Conservation (phyloP, 2,329 filamentous ascomycete species). For the Fonsecaea multimorphosa region DNA sequence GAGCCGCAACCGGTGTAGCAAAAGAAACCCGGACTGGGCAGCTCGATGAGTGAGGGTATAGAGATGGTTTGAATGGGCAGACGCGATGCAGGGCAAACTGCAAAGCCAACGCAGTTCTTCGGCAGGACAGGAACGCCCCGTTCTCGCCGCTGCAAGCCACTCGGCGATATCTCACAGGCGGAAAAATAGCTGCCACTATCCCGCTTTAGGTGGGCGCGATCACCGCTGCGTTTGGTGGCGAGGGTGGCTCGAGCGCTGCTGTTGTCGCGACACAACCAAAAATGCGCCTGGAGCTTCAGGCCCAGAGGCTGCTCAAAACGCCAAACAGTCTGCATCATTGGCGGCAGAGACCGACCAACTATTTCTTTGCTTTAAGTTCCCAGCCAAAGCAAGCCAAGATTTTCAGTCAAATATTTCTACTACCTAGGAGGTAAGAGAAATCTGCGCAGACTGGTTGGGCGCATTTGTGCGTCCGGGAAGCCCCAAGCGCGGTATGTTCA, state of each 20-base stretch:
- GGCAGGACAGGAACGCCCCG: constrained; percentile 6
- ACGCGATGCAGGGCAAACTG: constrained; percentile 15
- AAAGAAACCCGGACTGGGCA: neutral
- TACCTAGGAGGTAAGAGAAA: neutral
- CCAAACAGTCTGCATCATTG: neutral
- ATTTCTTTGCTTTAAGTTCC: neutral
- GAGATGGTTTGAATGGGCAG: neutral
- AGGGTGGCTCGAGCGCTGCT: too few species aligned
- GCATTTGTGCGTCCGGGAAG: too few species aligned
- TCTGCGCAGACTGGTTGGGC: neutral
- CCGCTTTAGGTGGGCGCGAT: neutral
- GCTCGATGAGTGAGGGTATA: neutral
- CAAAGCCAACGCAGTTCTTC: constrained; percentile 18
- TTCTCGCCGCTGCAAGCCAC: constrained; percentile 7
- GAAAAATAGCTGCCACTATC: constrained; percentile 10
- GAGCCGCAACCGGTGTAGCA: constrained; percentile 10
- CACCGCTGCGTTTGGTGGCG: neutral
- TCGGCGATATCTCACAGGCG: constrained; percentile 9
- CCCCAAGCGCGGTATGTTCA: too few species aligned
- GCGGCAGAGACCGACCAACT: neutral
- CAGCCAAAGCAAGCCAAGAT: neutral
- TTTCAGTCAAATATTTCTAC: neutral
- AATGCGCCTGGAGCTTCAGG: neutral
- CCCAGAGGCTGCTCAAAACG: neutral
- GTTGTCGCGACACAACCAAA: neutral